phyloP scores from a whole-genome alignment of 2,329 filamentous ascomycete genomes.

The Phyllosticta citriasiana region DNA sequence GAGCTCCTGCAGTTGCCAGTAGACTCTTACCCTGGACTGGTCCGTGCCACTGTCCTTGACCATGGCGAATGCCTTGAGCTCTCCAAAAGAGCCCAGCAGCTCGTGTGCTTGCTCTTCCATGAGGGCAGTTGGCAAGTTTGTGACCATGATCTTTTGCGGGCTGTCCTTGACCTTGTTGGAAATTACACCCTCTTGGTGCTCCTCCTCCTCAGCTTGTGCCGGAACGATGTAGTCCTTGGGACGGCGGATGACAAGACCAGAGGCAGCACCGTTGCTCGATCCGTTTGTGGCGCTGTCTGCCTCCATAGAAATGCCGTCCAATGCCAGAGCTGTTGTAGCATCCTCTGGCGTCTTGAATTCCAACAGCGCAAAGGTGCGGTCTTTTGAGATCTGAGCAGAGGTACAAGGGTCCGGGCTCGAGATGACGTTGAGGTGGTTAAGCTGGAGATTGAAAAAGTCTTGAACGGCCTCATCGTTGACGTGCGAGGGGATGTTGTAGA shows the following conservation, averaged over 20 bases:
- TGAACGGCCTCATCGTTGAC: slow-evolving; percentile 67
- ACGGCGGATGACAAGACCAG: slow-evolving; percentile 65
- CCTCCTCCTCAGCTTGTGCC: slow-evolving; percentile 60
- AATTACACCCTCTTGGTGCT: slow-evolving; percentile 66
- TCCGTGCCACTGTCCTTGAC: slow-evolving; percentile 80
- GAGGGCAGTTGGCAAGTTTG: slow-evolving; percentile 80
- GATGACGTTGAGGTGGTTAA: slow-evolving; percentile 93
- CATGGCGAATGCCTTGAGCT: slow-evolving; percentile 82
- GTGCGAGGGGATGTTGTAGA: slow-evolving; percentile 67
- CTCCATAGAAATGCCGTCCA: slow-evolving; percentile 85
- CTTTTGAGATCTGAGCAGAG: slow-evolving; percentile 69
- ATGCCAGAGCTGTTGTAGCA: slow-evolving; percentile 79
- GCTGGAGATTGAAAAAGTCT: slow-evolving; percentile 88
- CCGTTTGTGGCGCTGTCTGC: slow-evolving; percentile 50
- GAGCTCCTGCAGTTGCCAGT: slow-evolving; percentile 11
- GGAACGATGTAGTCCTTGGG: slow-evolving; percentile 98
- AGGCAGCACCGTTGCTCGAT: slow-evolving; percentile 41
- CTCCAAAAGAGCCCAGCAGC: slow-evolving; percentile 80
- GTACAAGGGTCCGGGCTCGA: slow-evolving; percentile 76
- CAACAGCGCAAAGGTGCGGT: slow-evolving; percentile 70
- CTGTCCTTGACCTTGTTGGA: slow-evolving; percentile 80
- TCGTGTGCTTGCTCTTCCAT: slow-evolving; percentile 87
- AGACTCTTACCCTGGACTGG: slow-evolving; percentile 64
- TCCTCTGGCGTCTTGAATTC: slow-evolving; percentile 86
- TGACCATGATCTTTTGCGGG: slow-evolving; percentile 87